Evolutionary conservation across 2,329 filamentous ascomycete species (phyloP), one percentile per base, ranked within the genome.

Genomic region (Cladosporium cucumerinum): DNA sequence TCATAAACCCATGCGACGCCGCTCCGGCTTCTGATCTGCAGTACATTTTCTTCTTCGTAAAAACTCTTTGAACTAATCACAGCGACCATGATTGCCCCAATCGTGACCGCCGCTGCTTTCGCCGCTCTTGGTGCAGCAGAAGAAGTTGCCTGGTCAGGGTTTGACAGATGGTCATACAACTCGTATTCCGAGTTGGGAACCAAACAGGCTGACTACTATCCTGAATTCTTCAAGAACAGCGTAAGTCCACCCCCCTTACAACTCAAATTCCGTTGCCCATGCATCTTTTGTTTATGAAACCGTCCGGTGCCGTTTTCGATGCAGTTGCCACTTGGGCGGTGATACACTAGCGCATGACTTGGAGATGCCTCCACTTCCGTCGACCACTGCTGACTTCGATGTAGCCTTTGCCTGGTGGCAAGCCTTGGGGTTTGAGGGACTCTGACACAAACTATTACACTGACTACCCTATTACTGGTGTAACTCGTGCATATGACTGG

Each of bases 381-480:
- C 8, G n/a, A 46, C 3, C n/a, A 23, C 23, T 32, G 32, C 57
- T 62, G 14, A 62, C 49, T 30, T 10, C 5, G 18, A 34, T 16
- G 8, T 12, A 62, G 60, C 60, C 60, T 18, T 32, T 62, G 18
- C 60, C 60, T 30, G 60, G 39, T 18, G 60, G 60, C 23, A 62
- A 55, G 11, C 73, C 73, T 12, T 75, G 73, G 73, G 73, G 72
- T 11, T 60, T 65, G 11, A 64, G 67, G 16, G 66, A 69, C 4
- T 67, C 67, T 30, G 71, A 75, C 61, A 70, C 73, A 10, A 74
- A 72, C 62, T 68, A 68, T 61, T 66, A 69, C 52, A 65, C 64
- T 25, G 62, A 69, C n/a, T 68, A 68, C 21, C 74, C 74, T 5
- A 69, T 71, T 32, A 73, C 72, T n/a, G 70, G 70, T n/a, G 69